Evolutionary conservation across 2,329 filamentous ascomycete genomes (phyloP).

Genomic region (Trichoderma citrinoviride): DNA sequence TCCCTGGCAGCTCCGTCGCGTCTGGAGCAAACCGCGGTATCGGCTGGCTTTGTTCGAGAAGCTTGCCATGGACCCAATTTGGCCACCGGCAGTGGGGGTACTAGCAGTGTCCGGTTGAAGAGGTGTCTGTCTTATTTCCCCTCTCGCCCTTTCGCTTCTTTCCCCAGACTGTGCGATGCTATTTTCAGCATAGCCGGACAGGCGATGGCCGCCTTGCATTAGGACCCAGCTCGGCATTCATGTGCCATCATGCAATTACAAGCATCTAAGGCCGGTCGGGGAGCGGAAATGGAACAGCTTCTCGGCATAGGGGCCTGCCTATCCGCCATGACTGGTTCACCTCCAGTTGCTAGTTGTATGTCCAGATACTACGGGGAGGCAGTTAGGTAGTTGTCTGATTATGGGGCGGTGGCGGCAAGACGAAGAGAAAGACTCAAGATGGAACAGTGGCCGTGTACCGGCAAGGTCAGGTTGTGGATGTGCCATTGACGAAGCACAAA

Average conservation of each 20-base stretch:
- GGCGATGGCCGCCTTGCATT: background rate
- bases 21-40: background rate
- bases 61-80: background rate
- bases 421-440: background rate
- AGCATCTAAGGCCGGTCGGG: background rate
- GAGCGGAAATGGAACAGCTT: conserved; percentile 11
- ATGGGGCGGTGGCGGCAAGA: background rate
- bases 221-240: background rate
- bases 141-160: background rate
- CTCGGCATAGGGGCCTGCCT: background rate
- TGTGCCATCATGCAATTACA: too few relatives aligned
- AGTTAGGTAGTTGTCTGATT: too few relatives aligned
- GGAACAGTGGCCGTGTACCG: background rate
- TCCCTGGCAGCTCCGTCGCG: background rate
- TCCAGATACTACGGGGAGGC: background rate
- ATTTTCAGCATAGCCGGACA: background rate
- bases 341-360: background rate
- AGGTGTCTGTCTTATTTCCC: background rate
- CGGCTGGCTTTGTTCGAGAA: background rate
- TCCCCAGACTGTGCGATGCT: conserved; percentile 11
- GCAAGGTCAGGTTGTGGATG: background rate
- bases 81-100: conserved; percentile 4
- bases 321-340: background rate
- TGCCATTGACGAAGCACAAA: background rate
- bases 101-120: background rate